phyloP scores from a whole-genome alignment of 768 basidiomycete species.

The Tephrocybe sp. region DNA sequence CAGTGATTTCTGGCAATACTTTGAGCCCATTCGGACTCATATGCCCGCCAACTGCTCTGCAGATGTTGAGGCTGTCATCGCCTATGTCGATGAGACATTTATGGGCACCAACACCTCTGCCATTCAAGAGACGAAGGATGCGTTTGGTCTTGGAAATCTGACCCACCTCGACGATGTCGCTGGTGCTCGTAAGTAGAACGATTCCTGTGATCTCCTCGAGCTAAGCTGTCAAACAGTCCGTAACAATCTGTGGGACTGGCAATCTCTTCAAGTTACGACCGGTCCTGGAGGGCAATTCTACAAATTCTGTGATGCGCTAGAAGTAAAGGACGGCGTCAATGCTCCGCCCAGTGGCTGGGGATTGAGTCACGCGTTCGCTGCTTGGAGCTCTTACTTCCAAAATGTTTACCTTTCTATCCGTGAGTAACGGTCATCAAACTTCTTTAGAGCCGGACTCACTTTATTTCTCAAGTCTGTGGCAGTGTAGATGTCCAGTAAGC shows the following conservation, averaged over 20 bases:
- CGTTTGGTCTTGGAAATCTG: slow-evolving; percentile 58
- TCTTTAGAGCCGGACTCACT: neutral
- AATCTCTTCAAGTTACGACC: slow-evolving; percentile 50
- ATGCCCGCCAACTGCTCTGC: slow-evolving; percentile 77
- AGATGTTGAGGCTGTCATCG: slow-evolving; percentile 64
- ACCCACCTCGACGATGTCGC: slow-evolving; percentile 69
- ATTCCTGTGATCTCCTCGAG: slow-evolving; percentile 11
- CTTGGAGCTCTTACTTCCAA: slow-evolving; percentile 64
- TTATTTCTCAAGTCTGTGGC: slow-evolving; percentile 51
- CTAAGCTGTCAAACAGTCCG: slow-evolving; percentile 36
- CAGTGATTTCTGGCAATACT: slow-evolving; percentile 67
- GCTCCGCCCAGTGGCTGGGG: slow-evolving; percentile 61
- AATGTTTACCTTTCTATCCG: slow-evolving; percentile 44
- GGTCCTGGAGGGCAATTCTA: slow-evolving; percentile 51
- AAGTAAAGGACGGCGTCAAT: slow-evolving; percentile 55
- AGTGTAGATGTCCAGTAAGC: slow-evolving; percentile 46
- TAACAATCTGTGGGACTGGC: slow-evolving; percentile 71
- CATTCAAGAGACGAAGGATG: slow-evolving; percentile 53
- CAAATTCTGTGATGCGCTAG: slow-evolving; percentile 66
- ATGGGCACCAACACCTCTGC: slow-evolving; percentile 40
- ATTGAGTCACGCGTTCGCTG: slow-evolving; percentile 53
- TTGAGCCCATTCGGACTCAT: slow-evolving; percentile 65
- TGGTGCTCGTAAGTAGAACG: slow-evolving; percentile 42
- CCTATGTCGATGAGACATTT: slow-evolving; percentile 61
- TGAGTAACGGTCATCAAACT: slow-evolving; percentile 31